Evolutionary conservation across 2,329 filamentous ascomycete genomes (phyloP), one percentile per base, ranked within the genome.

Genomic region (Aspergillus hortae): DNA sequence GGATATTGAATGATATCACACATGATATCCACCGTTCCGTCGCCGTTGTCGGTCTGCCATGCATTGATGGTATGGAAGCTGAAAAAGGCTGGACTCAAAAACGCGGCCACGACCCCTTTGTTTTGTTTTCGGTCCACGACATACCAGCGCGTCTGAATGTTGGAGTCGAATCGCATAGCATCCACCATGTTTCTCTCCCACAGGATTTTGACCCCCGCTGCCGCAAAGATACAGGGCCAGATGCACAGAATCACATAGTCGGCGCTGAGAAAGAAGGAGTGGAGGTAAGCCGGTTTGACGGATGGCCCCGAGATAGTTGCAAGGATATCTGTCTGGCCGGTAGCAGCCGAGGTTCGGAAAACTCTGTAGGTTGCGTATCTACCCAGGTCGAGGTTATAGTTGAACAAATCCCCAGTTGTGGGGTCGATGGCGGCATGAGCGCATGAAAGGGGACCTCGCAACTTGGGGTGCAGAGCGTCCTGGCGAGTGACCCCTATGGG

Each of bases 11-110:
- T 68, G 3, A 86, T 65, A 55, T 92, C 89, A 52, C 85, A 82
- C 23, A 83, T 74, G 19, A 92, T 74, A 52, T 83, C 75, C 3
- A 72, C 68, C 0, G 60, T 52, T 0, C 55, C 53, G 10, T 61
- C 46, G 27, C 61, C 45, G 1, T 66, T 70, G 0, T 66, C 56
- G 57, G 87, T 79, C 62, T 92, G 88, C 61, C 84, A 92, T 0
- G 88, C 81, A 59, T 94, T 94, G 63, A 89, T 75, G 0, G 81
- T 82, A 69, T 94, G 89, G 68, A 94, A 92, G 67, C 83, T 85
- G 74, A 91, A 92, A 36, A 83, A 84, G 0, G 86, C 80, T 0
- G 81, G 78, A 14, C 81, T 86, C n/a, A 84, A 78, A 61, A 86
- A 91, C 1, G 78, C 80, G 6, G 82, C 85, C 0, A 92, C 78